Evolutionary conservation across 2,329 filamentous ascomycete species (phyloP).

Genomic region (Stagonosporopsis tanaceti): DNA sequence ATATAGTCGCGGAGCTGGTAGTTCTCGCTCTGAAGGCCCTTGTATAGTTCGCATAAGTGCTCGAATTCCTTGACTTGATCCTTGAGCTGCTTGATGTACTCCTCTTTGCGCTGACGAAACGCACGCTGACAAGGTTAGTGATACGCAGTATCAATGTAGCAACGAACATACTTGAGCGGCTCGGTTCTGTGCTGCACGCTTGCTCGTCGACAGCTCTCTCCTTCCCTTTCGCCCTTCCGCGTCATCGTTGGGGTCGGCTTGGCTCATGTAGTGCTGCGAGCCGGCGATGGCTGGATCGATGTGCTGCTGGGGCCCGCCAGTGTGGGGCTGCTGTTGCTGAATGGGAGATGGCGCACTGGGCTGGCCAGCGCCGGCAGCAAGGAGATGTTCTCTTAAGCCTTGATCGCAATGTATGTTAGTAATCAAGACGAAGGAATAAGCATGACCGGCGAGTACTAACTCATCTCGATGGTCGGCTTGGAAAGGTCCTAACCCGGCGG

Average conservation of each 20-base stretch:
- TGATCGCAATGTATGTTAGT: conserved; percentile 40
- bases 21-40: conserved; percentile 86
- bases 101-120: conserved; percentile 96
- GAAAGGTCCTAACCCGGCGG: conserved; percentile 40
- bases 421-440: conserved; percentile 29
- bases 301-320: conserved; percentile 59
- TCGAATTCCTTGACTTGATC: conserved; percentile 86
- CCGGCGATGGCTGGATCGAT: conserved; percentile 68
- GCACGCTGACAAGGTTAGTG: conserved; percentile 71
- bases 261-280: conserved; percentile 57
- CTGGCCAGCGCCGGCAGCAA: conserved; percentile 61
- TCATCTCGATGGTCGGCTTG: conserved; percentile 54
- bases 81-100: conserved; percentile 97
- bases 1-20: conserved; percentile 92
- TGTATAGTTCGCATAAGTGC: conserved; percentile 78
- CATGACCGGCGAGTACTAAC: conserved; percentile 42
- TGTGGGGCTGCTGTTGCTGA: conserved; percentile 43
- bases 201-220: conserved; percentile 91
- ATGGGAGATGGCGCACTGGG: conserved; percentile 34
- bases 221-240: conserved; percentile 70
- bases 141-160: neutral
- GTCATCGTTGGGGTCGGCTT: conserved; percentile 56
- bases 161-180: conserved; percentile 80
- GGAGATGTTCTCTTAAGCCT: conserved; percentile 71
- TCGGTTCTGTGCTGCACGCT: conserved; percentile 94